Conservation (phyloP, 1,284 basidiomycete genomes). For the Puccinia brachypodii region DNA sequence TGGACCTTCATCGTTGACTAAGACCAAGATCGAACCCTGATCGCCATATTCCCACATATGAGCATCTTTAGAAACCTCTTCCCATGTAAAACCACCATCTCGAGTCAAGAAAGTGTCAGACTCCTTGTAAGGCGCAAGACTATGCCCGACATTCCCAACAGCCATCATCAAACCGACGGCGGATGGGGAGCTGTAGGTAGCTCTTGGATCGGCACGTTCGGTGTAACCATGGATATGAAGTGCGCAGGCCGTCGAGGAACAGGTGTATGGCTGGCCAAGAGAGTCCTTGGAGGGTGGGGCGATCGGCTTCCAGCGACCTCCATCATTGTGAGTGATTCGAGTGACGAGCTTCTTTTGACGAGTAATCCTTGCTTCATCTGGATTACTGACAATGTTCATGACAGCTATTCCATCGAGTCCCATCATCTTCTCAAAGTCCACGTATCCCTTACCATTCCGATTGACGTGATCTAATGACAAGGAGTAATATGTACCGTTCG, state of each 20-base stretch:
- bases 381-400: conserved; percentile 83
- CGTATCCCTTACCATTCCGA: conserved; percentile 78
- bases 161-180: conserved; percentile 91
- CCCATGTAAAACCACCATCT: conserved; percentile 96
- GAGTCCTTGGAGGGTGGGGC: conserved; percentile 75
- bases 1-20: conserved; percentile 91
- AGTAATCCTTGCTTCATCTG: conserved; percentile 71
- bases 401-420: conserved; percentile 93
- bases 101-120: conserved; percentile 94
- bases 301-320: conserved; percentile 81
- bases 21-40: conserved; percentile 86
- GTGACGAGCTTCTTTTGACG: conserved; percentile 77
- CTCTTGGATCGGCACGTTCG: conserved; percentile 80
- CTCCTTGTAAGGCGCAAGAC: conserved; percentile 75
- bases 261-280: conserved; percentile 71
- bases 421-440: conserved; percentile 98
- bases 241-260: conserved; percentile 72
- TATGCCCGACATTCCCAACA: conserved; percentile 92
- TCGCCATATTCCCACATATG: conserved; percentile 98
- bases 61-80: conserved; percentile 96
- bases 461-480: conserved; percentile 84
- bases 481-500: conserved; percentile 94
- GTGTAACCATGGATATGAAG: conserved; percentile 95
- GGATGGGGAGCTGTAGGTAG: conserved; percentile 88
- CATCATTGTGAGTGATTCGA: conserved; percentile 94